These are phyloP conservation scores for Talaromyces rugulosus DNA, from an alignment of 2,329 filamentous ascomycete genomes.

Conservation along the genomic window DNA sequence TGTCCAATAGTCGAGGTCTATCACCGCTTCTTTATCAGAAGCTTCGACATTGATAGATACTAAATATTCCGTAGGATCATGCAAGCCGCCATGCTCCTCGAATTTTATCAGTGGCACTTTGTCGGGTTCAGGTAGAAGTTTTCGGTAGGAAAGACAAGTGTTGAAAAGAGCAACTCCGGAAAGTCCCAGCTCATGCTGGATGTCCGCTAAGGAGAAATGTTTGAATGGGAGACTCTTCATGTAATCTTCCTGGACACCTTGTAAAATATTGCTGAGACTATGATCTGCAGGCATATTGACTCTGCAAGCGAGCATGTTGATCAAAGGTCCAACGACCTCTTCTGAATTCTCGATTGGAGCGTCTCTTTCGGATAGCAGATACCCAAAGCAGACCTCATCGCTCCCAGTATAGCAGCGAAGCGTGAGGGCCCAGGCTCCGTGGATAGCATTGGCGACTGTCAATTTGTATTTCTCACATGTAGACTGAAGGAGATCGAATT, in stretches of 20 bases:
- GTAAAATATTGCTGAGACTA: conserved; percentile 34
- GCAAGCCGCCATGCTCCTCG: conserved; percentile 34
- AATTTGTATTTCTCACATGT: conserved; percentile 42
- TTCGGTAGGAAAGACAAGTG: conserved; percentile 46
- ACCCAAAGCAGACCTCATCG: conserved; percentile 39
- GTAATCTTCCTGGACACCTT: conserved; percentile 44
- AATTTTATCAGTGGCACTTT: conserved; percentile 30
- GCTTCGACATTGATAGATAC: conserved; percentile 48
- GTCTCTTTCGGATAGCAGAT: conserved; percentile 40
- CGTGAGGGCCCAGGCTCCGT: conserved; percentile 13
- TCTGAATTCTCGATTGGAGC: conserved; percentile 35
- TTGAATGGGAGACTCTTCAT: conserved; percentile 43
- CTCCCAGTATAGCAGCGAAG: conserved; percentile 12
- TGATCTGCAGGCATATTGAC: conserved; percentile 32
- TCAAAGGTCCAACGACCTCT: conserved; percentile 44
- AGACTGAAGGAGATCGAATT: conserved; percentile 27
- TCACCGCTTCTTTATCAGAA: conserved; percentile 34
- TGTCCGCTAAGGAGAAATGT: conserved; percentile 43
- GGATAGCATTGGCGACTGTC: conserved; percentile 43
- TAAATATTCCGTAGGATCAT: conserved; percentile 48
- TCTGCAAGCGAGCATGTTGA: conserved; percentile 44
- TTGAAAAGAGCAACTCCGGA: conserved; percentile 42
- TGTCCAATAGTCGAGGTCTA: conserved; percentile 41
- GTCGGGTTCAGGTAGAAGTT: conserved; percentile 29
- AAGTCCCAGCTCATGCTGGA: conserved; percentile 42